These are phyloP conservation scores for Torulaspora indica DNA, from an alignment of 805 yeast genomes.

Conservation along the genomic window DNA sequence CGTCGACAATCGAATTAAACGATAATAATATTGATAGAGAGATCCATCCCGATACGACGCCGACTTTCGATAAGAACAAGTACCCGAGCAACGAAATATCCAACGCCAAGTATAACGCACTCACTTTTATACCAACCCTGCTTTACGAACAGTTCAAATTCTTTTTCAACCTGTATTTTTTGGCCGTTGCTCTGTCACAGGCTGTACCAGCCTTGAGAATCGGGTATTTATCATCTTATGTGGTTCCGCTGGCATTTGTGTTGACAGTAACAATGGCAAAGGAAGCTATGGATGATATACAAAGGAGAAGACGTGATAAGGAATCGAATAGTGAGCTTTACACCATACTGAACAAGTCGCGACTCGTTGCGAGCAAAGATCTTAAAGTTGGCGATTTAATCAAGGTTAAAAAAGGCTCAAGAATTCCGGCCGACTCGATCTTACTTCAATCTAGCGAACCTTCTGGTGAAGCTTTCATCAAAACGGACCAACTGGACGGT, in stretches of 20 bases:
- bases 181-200: slow-evolving; percentile 91
- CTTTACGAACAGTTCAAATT: slow-evolving; percentile 95
- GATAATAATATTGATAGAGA: slow-evolving; percentile 35
- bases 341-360: slow-evolving; percentile 54
- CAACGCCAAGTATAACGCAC: slow-evolving; percentile 88
- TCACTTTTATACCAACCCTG: slow-evolving; percentile 82
- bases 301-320: slow-evolving; percentile 80
- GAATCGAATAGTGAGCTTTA: slow-evolving; percentile 84
- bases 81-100: slow-evolving; percentile 75
- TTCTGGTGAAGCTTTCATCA: slow-evolving; percentile 84
- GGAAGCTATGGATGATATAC: slow-evolving; percentile 92
- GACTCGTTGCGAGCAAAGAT: slow-evolving; percentile 50
- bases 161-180: slow-evolving; percentile 87
- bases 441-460: slow-evolving; percentile 76
- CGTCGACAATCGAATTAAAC: slow-evolving; percentile 18
- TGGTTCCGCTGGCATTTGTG: slow-evolving; percentile 93
- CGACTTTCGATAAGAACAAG: slow-evolving; percentile 33
- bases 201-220: slow-evolving; percentile 83
- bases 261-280: slow-evolving; percentile 88
- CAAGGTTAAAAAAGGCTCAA: slow-evolving; percentile 66
- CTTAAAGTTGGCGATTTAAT: slow-evolving; percentile 85
- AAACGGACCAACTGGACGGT: slow-evolving; percentile 97
- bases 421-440: slow-evolving; percentile 93
- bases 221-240: slow-evolving; percentile 87
- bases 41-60: slow-evolving; percentile 42